Evolutionary conservation across 768 basidiomycete species (phyloP), one percentile per base, ranked within the genome.

Genomic region (Kwoniella dejecticola): DNA sequence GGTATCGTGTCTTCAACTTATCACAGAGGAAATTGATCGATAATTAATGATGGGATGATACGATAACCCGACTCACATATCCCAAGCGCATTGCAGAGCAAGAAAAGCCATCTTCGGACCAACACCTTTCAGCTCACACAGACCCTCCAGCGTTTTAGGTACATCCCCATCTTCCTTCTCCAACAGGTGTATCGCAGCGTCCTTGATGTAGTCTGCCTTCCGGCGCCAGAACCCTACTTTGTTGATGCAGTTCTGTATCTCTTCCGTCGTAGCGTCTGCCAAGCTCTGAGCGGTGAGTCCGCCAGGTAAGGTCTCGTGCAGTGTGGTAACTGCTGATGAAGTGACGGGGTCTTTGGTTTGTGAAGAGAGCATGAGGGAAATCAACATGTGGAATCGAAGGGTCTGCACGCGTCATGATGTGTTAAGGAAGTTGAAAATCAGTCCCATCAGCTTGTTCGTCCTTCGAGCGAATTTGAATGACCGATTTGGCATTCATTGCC

Each of bases 41-140:
- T n/a, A n/a, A n/a, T n/a, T n/a, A n/a, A n/a, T n/a, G n/a, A n/a
- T n/a, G 6, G 13, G 12, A 27, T 23, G 21, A 5, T 17, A 46
- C 63, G 41, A 64, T 40, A 41, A 40, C 46, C 26, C 10, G 41
- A 56, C 66, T 63, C 52, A 62, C 69, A 67, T 64, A 41, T 63
- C 52, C 91, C 90, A 95, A 1, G 90, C 91, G 26, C 72, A 84
- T 67, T 92, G 91, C 2, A 95, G 82, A 1, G 86, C 81, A 33
- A 96, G 77, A 79, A 90, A 95, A 0, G 91, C 91, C 92, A 98
- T 96, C 78, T 99, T 98, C 0, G 93, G 95, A 0, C 95, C 95
- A 0, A 97, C 93, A 0, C 95, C 95, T 1, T 87, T 87, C 12
- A 98, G 79, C 4, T 88, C 88, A 67, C 91, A 90, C 8, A 99